phyloP scores from a whole-genome alignment of 805 yeast genomes.

The Saturnispora quitensis region DNA sequence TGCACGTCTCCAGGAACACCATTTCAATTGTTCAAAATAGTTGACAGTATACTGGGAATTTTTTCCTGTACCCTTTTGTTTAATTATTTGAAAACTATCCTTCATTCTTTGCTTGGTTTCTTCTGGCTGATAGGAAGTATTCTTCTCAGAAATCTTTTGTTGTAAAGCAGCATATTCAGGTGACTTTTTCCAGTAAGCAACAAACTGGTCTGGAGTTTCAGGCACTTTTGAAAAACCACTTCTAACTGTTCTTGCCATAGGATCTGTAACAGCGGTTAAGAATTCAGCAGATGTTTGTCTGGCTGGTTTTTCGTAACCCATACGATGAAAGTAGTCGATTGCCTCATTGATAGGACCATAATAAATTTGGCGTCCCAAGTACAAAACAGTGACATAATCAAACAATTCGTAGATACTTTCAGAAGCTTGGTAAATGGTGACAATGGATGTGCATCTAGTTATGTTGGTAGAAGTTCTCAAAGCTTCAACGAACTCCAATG shows the following conservation, averaged over 20 bases:
- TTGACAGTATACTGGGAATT: constrained; percentile 32
- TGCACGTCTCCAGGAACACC: constrained; percentile 45
- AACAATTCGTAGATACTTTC: constrained; percentile 53
- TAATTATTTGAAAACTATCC: constrained; percentile 27
- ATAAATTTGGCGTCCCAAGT: constrained; percentile 52
- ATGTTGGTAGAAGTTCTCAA: constrained; percentile 51
- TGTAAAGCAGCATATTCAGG: constrained; percentile 37
- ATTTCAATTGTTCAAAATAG: constrained; percentile 41
- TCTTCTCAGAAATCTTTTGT: constrained; percentile 29
- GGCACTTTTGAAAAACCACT: constrained; percentile 49
- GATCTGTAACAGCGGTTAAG: constrained; percentile 60
- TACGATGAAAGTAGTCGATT: constrained; percentile 41
- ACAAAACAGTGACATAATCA: constrained; percentile 52
- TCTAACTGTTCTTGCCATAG: constrained; percentile 41
- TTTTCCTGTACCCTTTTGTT: constrained; percentile 33
- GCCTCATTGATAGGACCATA: constrained; percentile 49
- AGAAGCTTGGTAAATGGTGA: constrained; percentile 62
- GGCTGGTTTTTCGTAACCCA: constrained; percentile 55
- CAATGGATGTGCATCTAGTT: constrained; percentile 47
- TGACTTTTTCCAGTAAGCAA: constrained; percentile 49
- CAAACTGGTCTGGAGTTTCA: constrained; percentile 47
- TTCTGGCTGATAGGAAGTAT: constrained; percentile 23
- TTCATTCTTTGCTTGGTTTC: constrained; percentile 26
- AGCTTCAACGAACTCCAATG: constrained; percentile 54
- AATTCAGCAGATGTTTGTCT: constrained; percentile 65